Evolutionary conservation across 2,329 filamentous ascomycete genomes (phyloP), one percentile per base, ranked within the genome.

Genomic region (Pseudocercospora macadamiae): DNA sequence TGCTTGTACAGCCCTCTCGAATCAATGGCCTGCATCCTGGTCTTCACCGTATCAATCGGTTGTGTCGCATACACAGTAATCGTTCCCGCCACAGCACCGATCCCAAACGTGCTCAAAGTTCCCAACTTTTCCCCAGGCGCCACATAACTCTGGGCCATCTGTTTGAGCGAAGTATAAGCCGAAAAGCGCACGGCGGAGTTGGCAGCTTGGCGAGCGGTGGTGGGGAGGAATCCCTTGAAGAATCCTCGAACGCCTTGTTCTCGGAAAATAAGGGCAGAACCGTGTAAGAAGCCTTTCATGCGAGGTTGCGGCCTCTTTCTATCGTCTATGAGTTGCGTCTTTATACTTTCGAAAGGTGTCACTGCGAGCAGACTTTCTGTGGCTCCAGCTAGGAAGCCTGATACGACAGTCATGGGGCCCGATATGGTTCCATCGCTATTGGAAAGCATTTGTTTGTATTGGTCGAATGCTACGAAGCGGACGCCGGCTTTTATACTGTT

Each of bases 241-340:
- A 99, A 97, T 49, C 93, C 95, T 32, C 89, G 84, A 34, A 97
- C 73, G 21, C 95, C 95, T 68, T 93, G 88, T 74, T 99, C 95
- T 63, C 89, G 86, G 36, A 87, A 88, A 62, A 99, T 97, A 59
- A 97, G 84, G 54, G 86, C 87, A 12, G 92, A 89, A 51, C 93
- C 95, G 74, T 97, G 90, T 16, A 97, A 80, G 78, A 99, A 97
- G 23, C 95, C 95, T 61, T 87, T 86, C 86, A 99, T 88, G 14
- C 93, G 87, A 30, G 95, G 95, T 34, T 91, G 90, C 25, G 86
- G 81, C 3, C 85, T 83, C 80, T 99, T 99, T 68, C 90, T 89
- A 76, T 99, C 95, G 73, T 99, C 95, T 72, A 99, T 97, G 84
- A 99, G 80, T 67, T 96, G 96, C 51, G 95, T 99, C 82, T 99